Percentiles rank a stretch among this genome's conserved stretches.
These are phyloP conservation scores for Colletotrichum sansevieriae DNA, from an alignment of 2,329 filamentous ascomycete genomes.

Conservation along the genomic window DNA sequence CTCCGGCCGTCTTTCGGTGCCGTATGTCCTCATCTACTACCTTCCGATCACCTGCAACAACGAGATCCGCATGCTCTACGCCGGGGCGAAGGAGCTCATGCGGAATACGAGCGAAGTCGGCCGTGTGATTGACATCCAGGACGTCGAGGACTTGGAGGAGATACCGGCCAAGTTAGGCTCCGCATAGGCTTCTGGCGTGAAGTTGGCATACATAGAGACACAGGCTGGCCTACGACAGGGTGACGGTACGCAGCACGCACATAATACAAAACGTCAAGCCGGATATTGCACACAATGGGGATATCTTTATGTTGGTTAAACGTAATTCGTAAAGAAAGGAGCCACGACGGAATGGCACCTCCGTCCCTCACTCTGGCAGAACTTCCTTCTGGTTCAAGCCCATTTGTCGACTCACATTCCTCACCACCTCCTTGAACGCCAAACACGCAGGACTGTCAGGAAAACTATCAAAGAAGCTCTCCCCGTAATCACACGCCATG, in stretches of 20 bases:
- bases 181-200: conserved; percentile 33
- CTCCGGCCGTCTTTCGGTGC: conserved; percentile 86
- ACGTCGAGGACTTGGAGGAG: conserved; percentile 83
- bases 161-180: conserved; percentile 75
- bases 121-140: conserved; percentile 86
- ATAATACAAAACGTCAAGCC: conserved; percentile 30
- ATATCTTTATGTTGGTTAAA: conserved; percentile 21
- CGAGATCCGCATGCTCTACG: conserved; percentile 92
- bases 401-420: conserved; percentile 75
- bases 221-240: conserved; percentile 1
- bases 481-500: conserved; percentile 96
- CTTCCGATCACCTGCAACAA: conserved; percentile 91
- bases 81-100: conserved; percentile 95
- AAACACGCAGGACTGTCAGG: conserved; percentile 91
- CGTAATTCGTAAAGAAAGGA: background rate
- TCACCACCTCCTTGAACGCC: conserved; percentile 85
- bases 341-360: too few relatives aligned
- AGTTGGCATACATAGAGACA: conserved; percentile 8
- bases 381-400: conserved; percentile 71
- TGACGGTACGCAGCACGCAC: conserved; percentile 25
- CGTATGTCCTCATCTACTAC: conserved; percentile 96
- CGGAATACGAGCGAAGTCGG: conserved; percentile 93
- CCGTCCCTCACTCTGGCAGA: conserved; percentile 54
- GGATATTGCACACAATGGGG: background rate
- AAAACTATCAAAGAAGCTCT: conserved; percentile 96